Percentiles rank a stretch among this genome's conserved stretches.
phyloP scores from a whole-genome alignment of 495 filamentous ascomycete genomes.

The Neurospora tetrasperma region DNA sequence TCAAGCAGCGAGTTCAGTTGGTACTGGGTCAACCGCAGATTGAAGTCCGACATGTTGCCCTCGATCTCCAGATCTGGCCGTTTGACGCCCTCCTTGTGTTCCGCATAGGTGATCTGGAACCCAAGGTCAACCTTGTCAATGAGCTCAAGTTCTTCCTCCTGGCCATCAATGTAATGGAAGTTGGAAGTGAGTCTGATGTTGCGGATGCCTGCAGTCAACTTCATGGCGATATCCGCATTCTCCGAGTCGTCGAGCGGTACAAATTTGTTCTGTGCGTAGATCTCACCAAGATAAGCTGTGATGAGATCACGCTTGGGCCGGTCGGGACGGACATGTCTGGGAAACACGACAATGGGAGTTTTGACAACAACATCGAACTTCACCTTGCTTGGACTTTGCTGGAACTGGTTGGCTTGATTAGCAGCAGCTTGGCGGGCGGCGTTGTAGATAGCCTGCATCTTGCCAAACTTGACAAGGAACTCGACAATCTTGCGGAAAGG shows the following conservation, averaged over 20 bases:
- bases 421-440: conserved; percentile 92
- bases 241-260: conserved; percentile 66
- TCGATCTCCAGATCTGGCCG: conserved; percentile 88
- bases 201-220: conserved; percentile 81
- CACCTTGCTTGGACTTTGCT: conserved; percentile 78
- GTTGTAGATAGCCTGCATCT: conserved; percentile 99
- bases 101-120: conserved; percentile 81
- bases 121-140: conserved; percentile 92
- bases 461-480: conserved; percentile 94
- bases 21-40: conserved; percentile 77
- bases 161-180: conserved; percentile 66
- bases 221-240: conserved; percentile 65
- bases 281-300: conserved; percentile 91
- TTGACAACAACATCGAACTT: conserved; percentile 89
- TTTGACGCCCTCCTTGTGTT: conserved; percentile 66
- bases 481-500: conserved; percentile 97
- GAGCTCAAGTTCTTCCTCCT: conserved; percentile 81
- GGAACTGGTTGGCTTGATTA: conserved; percentile 84
- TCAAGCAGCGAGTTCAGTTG: conserved; percentile 83
- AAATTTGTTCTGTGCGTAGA: conserved; percentile 92
- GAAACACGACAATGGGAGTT: conserved; percentile 93
- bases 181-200: conserved; percentile 84
- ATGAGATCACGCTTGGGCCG: conserved; percentile 58
- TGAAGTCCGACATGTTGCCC: conserved; percentile 83
- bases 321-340: conserved; percentile 54